Percentiles rank a stretch among this genome's conserved stretches.
Conservation (phyloP, 441 rosid genomes). For the Adansonia gregorii region DNA sequence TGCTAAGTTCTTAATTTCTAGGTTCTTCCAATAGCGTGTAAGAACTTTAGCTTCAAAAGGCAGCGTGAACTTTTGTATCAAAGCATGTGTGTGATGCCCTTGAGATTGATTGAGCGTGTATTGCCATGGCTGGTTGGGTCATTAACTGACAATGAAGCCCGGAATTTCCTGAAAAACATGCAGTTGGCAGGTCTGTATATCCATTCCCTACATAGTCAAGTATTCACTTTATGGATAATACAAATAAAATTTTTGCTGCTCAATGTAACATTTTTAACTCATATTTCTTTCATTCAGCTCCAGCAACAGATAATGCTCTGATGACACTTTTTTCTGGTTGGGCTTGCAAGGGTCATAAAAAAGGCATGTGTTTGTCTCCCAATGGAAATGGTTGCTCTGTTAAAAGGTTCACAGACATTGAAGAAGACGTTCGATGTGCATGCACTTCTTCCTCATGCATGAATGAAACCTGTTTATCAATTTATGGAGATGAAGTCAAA, state of each 20-base stretch:
- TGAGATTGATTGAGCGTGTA: constrained; percentile 73
- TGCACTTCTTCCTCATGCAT: constrained; percentile 36
- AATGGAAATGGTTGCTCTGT: constrained; percentile 56
- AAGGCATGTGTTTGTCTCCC: constrained; percentile 57
- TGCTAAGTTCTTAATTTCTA: constrained; percentile 42
- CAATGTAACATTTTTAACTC: constrained; percentile 28
- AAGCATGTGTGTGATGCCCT: constrained; percentile 76
- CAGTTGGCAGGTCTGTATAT: constrained; percentile 61
- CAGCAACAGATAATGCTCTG: constrained; percentile 55
- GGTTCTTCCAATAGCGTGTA: constrained; percentile 77
- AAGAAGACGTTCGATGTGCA: constrained; percentile 46
- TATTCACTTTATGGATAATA: background rate
- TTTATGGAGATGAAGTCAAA: constrained; percentile 38
- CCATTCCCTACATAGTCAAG: constrained; percentile 22
- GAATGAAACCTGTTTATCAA: constrained; percentile 33
- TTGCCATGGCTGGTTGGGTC: constrained; percentile 75
- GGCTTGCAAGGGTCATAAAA: constrained; percentile 73
- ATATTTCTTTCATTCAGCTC: constrained; percentile 53
- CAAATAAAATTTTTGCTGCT: constrained; percentile 8
- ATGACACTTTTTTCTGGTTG: constrained; percentile 79
- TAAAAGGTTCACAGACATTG: constrained; percentile 48
- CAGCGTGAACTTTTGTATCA: constrained; percentile 76
- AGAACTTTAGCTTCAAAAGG: constrained; percentile 60
- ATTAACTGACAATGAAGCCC: constrained; percentile 65
- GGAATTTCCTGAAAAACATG: constrained; percentile 61